Conservation (phyloP, 106 monocot species). For the Phalaenopsis equestris region DNA sequence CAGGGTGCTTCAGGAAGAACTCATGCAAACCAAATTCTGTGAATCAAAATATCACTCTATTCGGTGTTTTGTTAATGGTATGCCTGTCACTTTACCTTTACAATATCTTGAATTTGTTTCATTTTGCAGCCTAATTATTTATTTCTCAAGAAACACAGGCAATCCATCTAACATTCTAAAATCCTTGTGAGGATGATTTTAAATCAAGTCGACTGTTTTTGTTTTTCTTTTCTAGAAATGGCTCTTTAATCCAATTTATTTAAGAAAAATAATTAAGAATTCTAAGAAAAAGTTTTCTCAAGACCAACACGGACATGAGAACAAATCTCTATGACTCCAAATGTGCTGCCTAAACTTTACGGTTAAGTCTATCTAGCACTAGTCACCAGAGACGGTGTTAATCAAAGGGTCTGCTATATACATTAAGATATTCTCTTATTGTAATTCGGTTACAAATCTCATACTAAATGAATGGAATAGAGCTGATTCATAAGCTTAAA, state of each 20-base stretch:
- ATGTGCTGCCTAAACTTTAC: neutral
- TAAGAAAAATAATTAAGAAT: neutral
- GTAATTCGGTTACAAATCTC: neutral
- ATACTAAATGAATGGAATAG: too few relatives aligned
- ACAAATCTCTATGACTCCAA: neutral
- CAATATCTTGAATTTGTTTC: neutral
- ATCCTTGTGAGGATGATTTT: neutral
- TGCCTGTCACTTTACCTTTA: neutral
- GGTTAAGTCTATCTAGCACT: neutral
- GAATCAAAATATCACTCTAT: conserved; percentile 31
- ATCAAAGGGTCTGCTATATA: neutral
- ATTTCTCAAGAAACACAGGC: neutral
- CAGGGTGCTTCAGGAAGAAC: conserved; percentile 18
- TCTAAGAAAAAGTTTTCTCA: neutral
- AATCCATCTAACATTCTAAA: neutral
- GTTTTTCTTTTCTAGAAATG: neutral
- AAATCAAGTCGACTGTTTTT: neutral
- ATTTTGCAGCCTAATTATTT: neutral
- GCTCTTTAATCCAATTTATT: neutral
- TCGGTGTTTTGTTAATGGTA: conserved; percentile 39
- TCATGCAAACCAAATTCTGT: conserved; percentile 25
- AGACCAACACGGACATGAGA: neutral
- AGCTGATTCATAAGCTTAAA: too few relatives aligned
- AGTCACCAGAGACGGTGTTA: neutral
- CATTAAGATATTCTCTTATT: neutral